A percentile compares a stretch with the other conserved stretches of the same genome.
phyloP scores from a whole-genome alignment of 2,329 filamentous ascomycete species.

The Plectosphaerella cucumerina region DNA sequence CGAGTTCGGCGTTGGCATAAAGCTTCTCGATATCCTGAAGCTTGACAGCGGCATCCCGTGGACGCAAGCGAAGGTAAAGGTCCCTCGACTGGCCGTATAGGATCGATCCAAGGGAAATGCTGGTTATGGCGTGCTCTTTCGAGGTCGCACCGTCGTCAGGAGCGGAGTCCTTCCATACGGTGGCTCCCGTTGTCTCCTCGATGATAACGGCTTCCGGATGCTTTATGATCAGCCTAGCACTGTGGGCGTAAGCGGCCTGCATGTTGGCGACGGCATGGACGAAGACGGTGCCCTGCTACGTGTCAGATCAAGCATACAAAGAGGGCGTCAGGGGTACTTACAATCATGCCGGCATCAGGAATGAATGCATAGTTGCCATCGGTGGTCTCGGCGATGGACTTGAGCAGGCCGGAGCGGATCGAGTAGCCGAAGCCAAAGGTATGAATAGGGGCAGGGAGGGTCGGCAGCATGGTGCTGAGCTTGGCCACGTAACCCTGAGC shows the following conservation, averaged over 20 bases:
- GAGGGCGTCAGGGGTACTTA: conserved; percentile 13
- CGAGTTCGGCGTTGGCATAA: conserved; percentile 2
- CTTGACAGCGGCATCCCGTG: conserved; percentile 21
- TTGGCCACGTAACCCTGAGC: conserved; percentile 50
- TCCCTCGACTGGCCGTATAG: conserved; percentile 60
- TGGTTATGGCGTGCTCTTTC: conserved; percentile 20
- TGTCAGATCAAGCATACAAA: conserved; percentile 1
- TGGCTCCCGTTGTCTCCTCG: conserved; percentile 31
- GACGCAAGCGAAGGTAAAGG: conserved; percentile 35
- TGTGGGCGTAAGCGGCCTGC: conserved; percentile 52
- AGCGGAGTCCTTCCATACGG: conserved; percentile 28
- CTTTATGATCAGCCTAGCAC: conserved; percentile 36
- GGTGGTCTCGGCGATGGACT: conserved; percentile 55
- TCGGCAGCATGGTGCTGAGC: conserved; percentile 33
- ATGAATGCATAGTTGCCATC: conserved; percentile 59
- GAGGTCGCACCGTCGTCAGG: not conserved
- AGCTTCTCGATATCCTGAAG: conserved; percentile 22
- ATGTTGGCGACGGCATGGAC: conserved; percentile 59
- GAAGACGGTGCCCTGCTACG: conserved; percentile 49
- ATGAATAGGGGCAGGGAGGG: conserved; percentile 40
- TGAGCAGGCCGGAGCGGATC: conserved; percentile 48
- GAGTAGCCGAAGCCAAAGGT: conserved; percentile 52
- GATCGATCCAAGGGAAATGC: conserved; percentile 43
- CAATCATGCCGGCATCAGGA: conserved; percentile 57
- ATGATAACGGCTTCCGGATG: conserved; percentile 32